Evolutionary conservation across 345 rosid genomes (phyloP), one percentile per base, ranked within the genome.

Genomic region (Populus simonii): DNA sequence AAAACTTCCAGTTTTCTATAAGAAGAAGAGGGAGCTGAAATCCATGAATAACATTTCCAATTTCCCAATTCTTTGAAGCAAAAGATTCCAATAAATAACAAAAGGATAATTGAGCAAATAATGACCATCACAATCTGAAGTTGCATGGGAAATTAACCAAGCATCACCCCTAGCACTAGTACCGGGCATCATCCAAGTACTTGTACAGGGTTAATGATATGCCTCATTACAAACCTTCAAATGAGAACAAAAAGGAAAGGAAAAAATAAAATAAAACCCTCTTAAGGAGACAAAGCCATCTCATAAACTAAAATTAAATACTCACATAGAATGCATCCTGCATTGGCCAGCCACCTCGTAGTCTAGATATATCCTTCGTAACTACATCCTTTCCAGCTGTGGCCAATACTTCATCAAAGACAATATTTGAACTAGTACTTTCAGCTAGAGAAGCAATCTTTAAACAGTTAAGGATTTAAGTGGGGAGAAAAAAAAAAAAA

Each of bases 281-380:
- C 76, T 18, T 72, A 31, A 66, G 71, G 72, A 71, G n/a, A 68
- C 13, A 69, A 66, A 35, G 63, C 6, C 66, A 65, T 57, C 35
- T 72, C 13, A 25, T 22, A 76, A 20, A 25, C 36, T 33, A 71
- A 73, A 51, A 77, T 66, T 36, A 70, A 80, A 72, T 51, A 82
- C 99, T 90, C 85, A 93, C 99, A 80, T 87, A 86, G 82, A 95
- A 95, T 77, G 90, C 96, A 83, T 95, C 97, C 82, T 92, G 99
- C 99, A 95, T 88, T 78, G 98, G 92, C 99, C 99, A 95, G 81
- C 99, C 99, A 81, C 98, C 98, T 83, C 98, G 97, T 81, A 95
- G 74, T 85, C 99, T 90, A 80, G 97, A 89, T 87, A 95, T 92
- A 84, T 95, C 98, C 89, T 95, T 95, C 20, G 99, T 95, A 83